These are phyloP conservation scores for Cicer bijugum DNA, from an alignment of 306 rosid species.

Conservation along the genomic window DNA sequence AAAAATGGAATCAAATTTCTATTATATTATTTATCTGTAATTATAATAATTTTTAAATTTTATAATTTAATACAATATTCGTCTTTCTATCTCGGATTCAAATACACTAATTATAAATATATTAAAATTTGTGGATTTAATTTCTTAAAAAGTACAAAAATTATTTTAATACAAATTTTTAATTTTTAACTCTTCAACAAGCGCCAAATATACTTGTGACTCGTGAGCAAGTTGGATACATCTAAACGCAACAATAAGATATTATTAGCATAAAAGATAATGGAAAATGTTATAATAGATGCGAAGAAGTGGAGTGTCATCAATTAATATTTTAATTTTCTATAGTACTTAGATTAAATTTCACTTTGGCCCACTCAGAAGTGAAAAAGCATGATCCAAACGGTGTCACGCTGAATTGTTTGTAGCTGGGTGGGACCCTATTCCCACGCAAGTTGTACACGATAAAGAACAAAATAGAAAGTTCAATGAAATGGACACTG, in stretches of 20 bases:
- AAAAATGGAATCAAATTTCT: too few species aligned
- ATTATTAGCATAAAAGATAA: not conserved
- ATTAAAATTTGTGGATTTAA: too few species aligned
- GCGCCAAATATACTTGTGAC: too few species aligned
- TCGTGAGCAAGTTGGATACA: not conserved
- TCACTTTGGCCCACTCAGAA: not conserved
- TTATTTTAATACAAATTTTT: too few species aligned
- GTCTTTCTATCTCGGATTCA: too few species aligned
- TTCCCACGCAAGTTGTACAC: not conserved
- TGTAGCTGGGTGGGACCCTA: not conserved
- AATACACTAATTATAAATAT: too few species aligned
- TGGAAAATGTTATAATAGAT: not conserved
- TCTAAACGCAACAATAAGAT: not conserved
- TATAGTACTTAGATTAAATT: constrained; percentile 1
- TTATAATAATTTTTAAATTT: too few species aligned
- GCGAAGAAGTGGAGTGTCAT: not conserved
- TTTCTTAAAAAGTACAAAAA: too few species aligned
- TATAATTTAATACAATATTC: too few species aligned
- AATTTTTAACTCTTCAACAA: too few species aligned
- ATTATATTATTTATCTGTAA: too few species aligned
- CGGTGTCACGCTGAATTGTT: not conserved
- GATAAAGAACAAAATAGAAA: not conserved
- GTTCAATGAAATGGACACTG: not conserved
- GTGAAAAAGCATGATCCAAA: not conserved
- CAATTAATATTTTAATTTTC: constrained; percentile 18